Conservation (phyloP, 2,329 filamentous ascomycete genomes). For the Cladophialophora chaetospira region DNA sequence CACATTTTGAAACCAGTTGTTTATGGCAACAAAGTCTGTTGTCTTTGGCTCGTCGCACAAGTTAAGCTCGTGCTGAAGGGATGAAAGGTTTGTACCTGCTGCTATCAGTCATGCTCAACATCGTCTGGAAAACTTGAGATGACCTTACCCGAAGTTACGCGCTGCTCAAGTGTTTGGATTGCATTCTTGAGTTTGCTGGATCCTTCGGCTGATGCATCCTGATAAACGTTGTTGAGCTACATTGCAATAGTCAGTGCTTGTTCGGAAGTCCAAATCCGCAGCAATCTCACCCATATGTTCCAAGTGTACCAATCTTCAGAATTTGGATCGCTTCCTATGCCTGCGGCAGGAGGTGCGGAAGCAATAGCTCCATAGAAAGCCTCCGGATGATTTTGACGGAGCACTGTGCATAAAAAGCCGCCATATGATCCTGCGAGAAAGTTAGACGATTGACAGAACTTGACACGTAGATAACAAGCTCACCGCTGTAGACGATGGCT, state of each 20-base stretch:
- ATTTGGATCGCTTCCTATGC: background rate
- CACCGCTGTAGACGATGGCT: constrained; percentile 9
- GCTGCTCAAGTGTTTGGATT: background rate
- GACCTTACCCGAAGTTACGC: background rate
- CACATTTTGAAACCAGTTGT: background rate
- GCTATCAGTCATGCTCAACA: background rate
- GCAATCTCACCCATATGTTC: background rate
- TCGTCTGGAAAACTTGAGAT: background rate
- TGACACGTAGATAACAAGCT: background rate
- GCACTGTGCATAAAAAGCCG: constrained; percentile 7
- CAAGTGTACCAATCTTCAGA: background rate
- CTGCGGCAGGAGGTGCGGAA: background rate
- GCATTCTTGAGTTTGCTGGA: constrained; percentile 10
- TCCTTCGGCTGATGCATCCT: background rate
- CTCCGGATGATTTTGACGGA: constrained; percentile 2
- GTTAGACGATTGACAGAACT: background rate
- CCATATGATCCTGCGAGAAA: constrained; percentile 5
- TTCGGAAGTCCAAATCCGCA: no score
- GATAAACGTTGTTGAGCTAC: constrained; percentile 9
- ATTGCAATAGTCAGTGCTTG: background rate
- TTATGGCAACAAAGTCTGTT: background rate
- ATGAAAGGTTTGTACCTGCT: background rate
- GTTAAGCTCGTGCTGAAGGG: background rate
- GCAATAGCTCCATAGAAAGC: constrained; percentile 8
- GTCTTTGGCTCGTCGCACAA: background rate